Percentiles rank a stretch among this genome's conserved stretches.
Conservation (phyloP, 73 alveolate species). For the Tetrahymena thermophila region DNA sequence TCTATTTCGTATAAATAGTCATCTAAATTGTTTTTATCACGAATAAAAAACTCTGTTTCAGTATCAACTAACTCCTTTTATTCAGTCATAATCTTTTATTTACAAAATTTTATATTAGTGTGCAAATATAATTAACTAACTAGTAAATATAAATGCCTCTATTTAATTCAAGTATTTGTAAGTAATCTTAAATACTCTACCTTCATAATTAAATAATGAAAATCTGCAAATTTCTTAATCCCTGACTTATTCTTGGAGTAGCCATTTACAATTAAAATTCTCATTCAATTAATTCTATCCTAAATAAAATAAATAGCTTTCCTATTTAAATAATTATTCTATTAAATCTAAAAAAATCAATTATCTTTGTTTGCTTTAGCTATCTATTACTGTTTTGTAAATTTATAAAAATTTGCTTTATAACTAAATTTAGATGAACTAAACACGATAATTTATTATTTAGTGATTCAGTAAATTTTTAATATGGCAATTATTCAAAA, state of each 20-base stretch:
- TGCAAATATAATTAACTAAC: neutral
- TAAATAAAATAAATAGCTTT: neutral
- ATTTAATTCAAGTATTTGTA: neutral
- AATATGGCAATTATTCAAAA: too few relatives aligned
- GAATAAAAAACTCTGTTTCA: constrained; percentile 38
- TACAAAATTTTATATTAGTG: neutral
- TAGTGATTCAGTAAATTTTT: neutral
- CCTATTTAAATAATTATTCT: neutral
- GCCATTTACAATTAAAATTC: neutral
- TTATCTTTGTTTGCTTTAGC: neutral
- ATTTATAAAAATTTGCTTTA: neutral
- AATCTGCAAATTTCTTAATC: neutral
- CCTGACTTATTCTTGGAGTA: neutral
- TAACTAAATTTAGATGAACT: neutral
- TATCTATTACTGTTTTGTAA: neutral
- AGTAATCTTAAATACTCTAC: neutral
- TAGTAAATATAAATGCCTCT: neutral
- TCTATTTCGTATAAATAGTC: constrained; percentile 40
- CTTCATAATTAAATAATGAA: neutral
- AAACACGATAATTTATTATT: neutral
- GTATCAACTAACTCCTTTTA: constrained; percentile 39
- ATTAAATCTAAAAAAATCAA: neutral
- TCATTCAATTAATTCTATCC: neutral
- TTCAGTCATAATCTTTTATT: constrained; percentile 18
- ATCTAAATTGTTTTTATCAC: constrained; percentile 31